Conservation (phyloP, 805 yeast species). For the Suhomyces xylopsoci region DNA sequence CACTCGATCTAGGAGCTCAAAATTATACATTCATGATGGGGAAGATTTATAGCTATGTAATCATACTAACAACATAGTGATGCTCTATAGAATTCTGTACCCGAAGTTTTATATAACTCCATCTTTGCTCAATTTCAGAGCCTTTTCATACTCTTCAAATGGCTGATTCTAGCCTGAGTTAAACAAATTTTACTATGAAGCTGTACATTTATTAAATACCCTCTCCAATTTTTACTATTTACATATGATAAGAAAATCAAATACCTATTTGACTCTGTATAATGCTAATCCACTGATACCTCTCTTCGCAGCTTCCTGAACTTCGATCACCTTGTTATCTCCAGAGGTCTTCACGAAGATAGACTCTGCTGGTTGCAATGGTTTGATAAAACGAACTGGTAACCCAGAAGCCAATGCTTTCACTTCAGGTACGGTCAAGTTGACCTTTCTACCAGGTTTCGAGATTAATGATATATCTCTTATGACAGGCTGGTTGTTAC, state of each 20-base stretch:
- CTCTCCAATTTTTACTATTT: slow-evolving; percentile 5
- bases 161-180: background rate
- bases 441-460: slow-evolving; percentile 78
- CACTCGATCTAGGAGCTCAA: background rate
- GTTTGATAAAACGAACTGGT: slow-evolving; percentile 69
- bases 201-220: background rate
- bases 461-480: slow-evolving; percentile 69
- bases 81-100: background rate
- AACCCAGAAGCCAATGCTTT: slow-evolving; percentile 73
- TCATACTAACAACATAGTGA: background rate
- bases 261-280: slow-evolving; percentile 61
- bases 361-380: slow-evolving; percentile 86
- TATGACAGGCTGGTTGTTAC: slow-evolving; percentile 75
- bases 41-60: background rate
- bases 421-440: slow-evolving; percentile 61
- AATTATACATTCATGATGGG: background rate
- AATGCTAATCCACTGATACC: slow-evolving; percentile 73
- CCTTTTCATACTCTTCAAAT: too few relatives aligned
- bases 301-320: slow-evolving; percentile 81
- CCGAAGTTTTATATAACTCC: background rate
- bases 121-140: too few relatives aligned
- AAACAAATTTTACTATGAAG: background rate
- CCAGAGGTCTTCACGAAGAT: slow-evolving; percentile 58
- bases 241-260: background rate
- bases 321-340: slow-evolving; percentile 56